These are phyloP conservation scores for Phaseolus lunatus DNA, from an alignment of 306 rosid species.

Conservation along the genomic window DNA sequence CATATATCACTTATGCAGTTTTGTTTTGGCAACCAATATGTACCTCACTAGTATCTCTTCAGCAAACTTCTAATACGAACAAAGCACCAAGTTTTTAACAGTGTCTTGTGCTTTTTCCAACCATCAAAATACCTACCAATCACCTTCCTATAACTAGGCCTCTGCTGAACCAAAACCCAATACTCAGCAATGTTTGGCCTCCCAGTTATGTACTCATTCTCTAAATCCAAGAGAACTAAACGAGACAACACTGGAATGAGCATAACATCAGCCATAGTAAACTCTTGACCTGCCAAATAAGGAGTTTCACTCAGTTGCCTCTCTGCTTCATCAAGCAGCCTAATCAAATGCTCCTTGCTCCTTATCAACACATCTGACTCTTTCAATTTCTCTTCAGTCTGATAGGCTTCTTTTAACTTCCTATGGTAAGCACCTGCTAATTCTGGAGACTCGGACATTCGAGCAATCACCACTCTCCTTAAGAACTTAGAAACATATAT, in stretches of 20 bases:
- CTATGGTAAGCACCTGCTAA: slow-evolving; percentile 82
- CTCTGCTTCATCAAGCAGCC: slow-evolving; percentile 81
- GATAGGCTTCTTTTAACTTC: slow-evolving; percentile 82
- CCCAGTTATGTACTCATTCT: slow-evolving; percentile 64
- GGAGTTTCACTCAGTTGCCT: slow-evolving; percentile 62
- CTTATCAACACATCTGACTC: slow-evolving; percentile 57
- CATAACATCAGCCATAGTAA: slow-evolving; percentile 88
- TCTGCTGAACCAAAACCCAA: slow-evolving; percentile 86
- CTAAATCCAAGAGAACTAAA: slow-evolving; percentile 67
- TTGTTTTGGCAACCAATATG: slow-evolving; percentile 36
- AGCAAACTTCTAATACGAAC: slow-evolving; percentile 77
- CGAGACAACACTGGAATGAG: slow-evolving; percentile 78
- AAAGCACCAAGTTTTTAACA: slow-evolving; percentile 75
- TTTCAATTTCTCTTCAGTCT: slow-evolving; percentile 81
- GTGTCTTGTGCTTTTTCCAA: slow-evolving; percentile 87
- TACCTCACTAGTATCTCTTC: slow-evolving; percentile 68
- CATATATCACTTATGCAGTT: slow-evolving; percentile 41
- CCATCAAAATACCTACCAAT: slow-evolving; percentile 83
- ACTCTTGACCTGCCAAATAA: slow-evolving; percentile 77
- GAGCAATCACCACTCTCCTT: slow-evolving; percentile 79
- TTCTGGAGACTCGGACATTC: slow-evolving; percentile 90
- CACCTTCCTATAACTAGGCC: slow-evolving; percentile 91
- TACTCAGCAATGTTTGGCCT: slow-evolving; percentile 81
- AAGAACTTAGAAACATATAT: slow-evolving; percentile 71
- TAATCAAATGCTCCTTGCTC: slow-evolving; percentile 65